A percentile compares a stretch with the other conserved stretches of the same genome.
phyloP scores from a whole-genome alignment of 257 asterid genomes.

The Rehmannia glutinosa region DNA sequence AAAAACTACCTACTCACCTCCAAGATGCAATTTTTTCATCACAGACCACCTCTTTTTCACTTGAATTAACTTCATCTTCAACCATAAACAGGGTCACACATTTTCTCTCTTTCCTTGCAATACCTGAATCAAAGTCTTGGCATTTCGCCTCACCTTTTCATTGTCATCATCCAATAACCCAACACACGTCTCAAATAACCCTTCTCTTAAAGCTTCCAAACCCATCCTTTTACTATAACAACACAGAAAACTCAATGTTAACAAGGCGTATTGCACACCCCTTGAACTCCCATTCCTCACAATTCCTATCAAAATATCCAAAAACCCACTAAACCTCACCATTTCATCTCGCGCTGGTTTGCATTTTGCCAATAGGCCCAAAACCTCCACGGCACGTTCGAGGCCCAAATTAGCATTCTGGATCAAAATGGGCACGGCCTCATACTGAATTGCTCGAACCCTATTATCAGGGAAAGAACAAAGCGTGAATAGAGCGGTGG shows the following conservation, averaged over 20 bases:
- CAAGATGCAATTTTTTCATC: slow-evolving; percentile 22
- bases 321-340: slow-evolving; percentile 40
- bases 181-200: slow-evolving; percentile 59
- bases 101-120: slow-evolving; percentile 52
- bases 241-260: slow-evolving; percentile 64
- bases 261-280: slow-evolving; percentile 70
- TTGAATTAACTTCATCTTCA: slow-evolving; percentile 1
- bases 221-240: slow-evolving; percentile 47
- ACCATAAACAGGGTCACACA: slow-evolving; percentile 22
- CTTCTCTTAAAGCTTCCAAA: slow-evolving; percentile 49
- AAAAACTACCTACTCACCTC: slow-evolving; percentile 30
- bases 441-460: slow-evolving; percentile 46
- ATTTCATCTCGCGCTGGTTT: slow-evolving; percentile 71
- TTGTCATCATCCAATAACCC: slow-evolving; percentile 80
- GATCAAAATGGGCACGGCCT: slow-evolving; percentile 61
- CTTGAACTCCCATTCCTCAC: slow-evolving; percentile 77
- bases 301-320: slow-evolving; percentile 48
- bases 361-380: slow-evolving; percentile 76
- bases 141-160: slow-evolving; percentile 79
- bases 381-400: slow-evolving; percentile 82
- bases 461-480: slow-evolving; percentile 79
- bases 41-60: neutral
- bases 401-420: slow-evolving; percentile 61
- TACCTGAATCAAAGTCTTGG: slow-evolving; percentile 66
- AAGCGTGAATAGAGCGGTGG: slow-evolving; percentile 72